Evolutionary conservation across 225 moss, liverwort and hornwort genomes (phyloP).

Genomic region (Thuidium tamariscinum): DNA sequence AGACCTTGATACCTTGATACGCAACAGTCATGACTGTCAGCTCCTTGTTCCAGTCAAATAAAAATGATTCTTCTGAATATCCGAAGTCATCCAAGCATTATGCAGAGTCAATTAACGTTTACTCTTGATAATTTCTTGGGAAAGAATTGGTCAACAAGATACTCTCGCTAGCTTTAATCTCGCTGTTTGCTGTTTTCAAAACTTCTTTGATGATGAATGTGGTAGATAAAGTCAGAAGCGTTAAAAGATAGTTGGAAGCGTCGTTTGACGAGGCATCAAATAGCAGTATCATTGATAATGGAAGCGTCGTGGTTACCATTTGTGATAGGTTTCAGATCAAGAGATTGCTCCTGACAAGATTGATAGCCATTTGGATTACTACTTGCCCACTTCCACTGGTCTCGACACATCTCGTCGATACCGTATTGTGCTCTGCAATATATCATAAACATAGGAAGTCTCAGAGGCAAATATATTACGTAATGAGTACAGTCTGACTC

Average conservation of each 20-base stretch:
- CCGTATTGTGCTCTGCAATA: slow-evolving; percentile 74
- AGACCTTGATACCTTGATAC: background rate
- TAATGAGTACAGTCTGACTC: background rate
- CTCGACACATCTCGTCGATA: slow-evolving; percentile 90
- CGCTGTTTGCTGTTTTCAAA: background rate
- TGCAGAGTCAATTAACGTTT: background rate
- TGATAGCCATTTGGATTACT: slow-evolving; percentile 76
- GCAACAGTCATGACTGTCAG: background rate
- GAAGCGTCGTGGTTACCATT: slow-evolving; percentile 12
- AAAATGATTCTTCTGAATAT: background rate
- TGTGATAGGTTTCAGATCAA: slow-evolving; percentile 7
- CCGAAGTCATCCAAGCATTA: background rate
- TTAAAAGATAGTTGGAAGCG: background rate
- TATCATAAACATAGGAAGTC: background rate
- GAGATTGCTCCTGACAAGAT: slow-evolving; percentile 17
- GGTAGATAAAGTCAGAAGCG: background rate
- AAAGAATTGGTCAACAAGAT: slow-evolving; percentile 2
- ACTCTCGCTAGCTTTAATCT: background rate
- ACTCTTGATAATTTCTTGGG: background rate
- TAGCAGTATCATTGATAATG: background rate
- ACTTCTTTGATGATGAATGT: background rate
- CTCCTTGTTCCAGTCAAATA: background rate
- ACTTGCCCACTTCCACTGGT: slow-evolving; percentile 98
- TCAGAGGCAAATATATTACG: background rate
- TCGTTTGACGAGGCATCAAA: background rate